A percentile compares a stretch with the other conserved stretches of the same genome.
These are phyloP conservation scores for Prunus dulcis DNA, from an alignment of 306 rosid species.

Conservation along the genomic window DNA sequence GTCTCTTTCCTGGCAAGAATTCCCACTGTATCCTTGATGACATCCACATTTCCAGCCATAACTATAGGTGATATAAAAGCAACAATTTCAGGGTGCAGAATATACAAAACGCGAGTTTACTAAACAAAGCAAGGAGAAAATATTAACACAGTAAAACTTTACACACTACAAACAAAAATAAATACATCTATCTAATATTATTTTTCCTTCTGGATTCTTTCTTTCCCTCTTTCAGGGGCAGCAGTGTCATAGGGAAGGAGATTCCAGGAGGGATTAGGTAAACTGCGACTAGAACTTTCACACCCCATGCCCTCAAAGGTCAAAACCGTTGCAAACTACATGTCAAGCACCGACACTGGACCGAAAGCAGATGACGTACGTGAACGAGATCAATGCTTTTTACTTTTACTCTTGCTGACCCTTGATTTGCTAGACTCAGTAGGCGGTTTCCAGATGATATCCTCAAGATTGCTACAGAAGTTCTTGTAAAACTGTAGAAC, in stretches of 20 bases:
- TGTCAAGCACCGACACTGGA: not conserved
- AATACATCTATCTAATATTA: not conserved
- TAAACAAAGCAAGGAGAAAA: not conserved
- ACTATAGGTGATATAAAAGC: too few relatives aligned
- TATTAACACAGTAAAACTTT: not conserved
- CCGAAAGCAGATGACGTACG: not conserved
- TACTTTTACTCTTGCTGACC: slow-evolving; percentile 50
- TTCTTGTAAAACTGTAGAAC: slow-evolving; percentile 69
- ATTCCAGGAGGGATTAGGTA: not conserved
- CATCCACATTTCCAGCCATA: too few relatives aligned
- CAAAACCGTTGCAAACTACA: not conserved
- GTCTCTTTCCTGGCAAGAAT: too few relatives aligned
- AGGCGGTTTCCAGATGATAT: slow-evolving; percentile 86
- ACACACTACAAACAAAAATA: not conserved
- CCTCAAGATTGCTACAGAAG: slow-evolving; percentile 82
- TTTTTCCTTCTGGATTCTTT: not conserved
- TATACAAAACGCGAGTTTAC: not conserved
- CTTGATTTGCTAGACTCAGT: slow-evolving; percentile 62
- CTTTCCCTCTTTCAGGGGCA: not conserved
- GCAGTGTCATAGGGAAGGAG: not conserved
- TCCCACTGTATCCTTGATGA: too few relatives aligned
- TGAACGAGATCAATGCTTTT: slow-evolving; percentile 42
- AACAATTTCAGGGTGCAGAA: too few relatives aligned
- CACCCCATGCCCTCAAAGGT: slow-evolving; percentile 7
- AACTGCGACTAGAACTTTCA: not conserved